Base-by-base conservation (phyloP, 2,329 filamentous ascomycete species). In the Ophiostoma populinum region DNA sequence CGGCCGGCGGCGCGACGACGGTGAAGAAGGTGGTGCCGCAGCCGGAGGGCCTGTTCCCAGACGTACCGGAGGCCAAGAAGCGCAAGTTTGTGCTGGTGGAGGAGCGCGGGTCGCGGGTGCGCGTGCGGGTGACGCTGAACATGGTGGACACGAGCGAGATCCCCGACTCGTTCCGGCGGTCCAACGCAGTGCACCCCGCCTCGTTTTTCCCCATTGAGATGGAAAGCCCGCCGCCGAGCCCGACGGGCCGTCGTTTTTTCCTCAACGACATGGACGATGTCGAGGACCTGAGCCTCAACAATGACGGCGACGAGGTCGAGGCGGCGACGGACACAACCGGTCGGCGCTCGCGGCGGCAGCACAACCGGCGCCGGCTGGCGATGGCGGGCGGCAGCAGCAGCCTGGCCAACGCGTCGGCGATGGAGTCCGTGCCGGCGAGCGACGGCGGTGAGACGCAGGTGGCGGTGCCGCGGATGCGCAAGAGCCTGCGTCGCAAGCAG, bases 31-130 rank as follows among this genome's bases (percentile, higher is more conserved):
- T 40, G 61, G 65, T 42, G 63, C 75, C 47, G 3, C 67, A 70
- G 41, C 60, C 77, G 35, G 68, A 74, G 12, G 73, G 75, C 32
- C 70, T 94, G 29, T 94, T 94, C 54, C 82, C 83, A 32, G 79
- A 90, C 45, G 69, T 93, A 35, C 85, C 86, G 2, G 83, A 90
- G 49, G 75, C 78, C 35, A 93, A 92, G 60, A 82, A 83, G 50
- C 79, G 87, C 51, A 95, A 94, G 56, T 95, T 95, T 55, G 93
- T 95, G 46, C 70, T 95, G 8, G 85, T 95, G 19, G 86, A 94
- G 45, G 87, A 95, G 53, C 75, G 73, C 35, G 79, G 85, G 42
- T 77, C 82, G 24, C 79, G 78, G 35, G 75, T 94, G 2, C 76
- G 87, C 12, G 86, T 95, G 30, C 79, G 86, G 42, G 86, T 94